These are phyloP conservation scores for Kwoniella europaea DNA, from an alignment of 768 basidiomycete species.

Conservation along the genomic window DNA sequence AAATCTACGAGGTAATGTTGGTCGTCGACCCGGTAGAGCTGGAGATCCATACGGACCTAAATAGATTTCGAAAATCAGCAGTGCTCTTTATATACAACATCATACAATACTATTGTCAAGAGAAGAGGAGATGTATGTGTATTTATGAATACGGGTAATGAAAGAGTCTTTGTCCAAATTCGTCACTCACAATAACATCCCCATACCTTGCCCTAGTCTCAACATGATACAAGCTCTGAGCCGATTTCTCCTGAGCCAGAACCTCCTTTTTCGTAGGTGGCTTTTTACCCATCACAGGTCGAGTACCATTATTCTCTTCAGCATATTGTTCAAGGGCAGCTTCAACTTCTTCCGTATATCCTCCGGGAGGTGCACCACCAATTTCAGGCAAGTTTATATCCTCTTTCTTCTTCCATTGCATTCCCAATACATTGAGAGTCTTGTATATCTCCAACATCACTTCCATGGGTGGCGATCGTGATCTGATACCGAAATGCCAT, in stretches of 20 bases:
- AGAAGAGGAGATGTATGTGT: no score
- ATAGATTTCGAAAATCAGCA: not conserved
- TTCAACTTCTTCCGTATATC: conserved; percentile 67
- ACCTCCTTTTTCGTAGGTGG: conserved; percentile 57
- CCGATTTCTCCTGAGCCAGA: conserved; percentile 59
- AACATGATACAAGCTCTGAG: conserved; percentile 77
- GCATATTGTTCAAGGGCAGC: conserved; percentile 70
- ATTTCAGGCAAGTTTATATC: conserved; percentile 59
- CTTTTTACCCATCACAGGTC: conserved; percentile 65
- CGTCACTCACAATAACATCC: conserved; percentile 79
- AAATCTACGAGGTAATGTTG: conserved; percentile 98
- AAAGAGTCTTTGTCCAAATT: not conserved
- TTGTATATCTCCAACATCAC: conserved; percentile 99
- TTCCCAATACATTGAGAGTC: conserved; percentile 82
- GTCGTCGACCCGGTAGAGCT: conserved; percentile 93
- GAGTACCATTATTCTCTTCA: conserved; percentile 31
- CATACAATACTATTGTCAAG: no score
- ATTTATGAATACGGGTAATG: not conserved
- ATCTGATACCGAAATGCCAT: conserved; percentile 98
- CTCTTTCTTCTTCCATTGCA: conserved; percentile 97
- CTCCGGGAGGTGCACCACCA: conserved; percentile 55
- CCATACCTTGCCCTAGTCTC: conserved; percentile 89
- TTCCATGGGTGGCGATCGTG: conserved; percentile 90
- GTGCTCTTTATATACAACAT: no score
- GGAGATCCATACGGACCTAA: conserved; percentile 94